Percentiles rank a stretch among this genome's conserved stretches.
phyloP scores from a whole-genome alignment of 768 basidiomycete species.

The Naganishia onofrii region DNA sequence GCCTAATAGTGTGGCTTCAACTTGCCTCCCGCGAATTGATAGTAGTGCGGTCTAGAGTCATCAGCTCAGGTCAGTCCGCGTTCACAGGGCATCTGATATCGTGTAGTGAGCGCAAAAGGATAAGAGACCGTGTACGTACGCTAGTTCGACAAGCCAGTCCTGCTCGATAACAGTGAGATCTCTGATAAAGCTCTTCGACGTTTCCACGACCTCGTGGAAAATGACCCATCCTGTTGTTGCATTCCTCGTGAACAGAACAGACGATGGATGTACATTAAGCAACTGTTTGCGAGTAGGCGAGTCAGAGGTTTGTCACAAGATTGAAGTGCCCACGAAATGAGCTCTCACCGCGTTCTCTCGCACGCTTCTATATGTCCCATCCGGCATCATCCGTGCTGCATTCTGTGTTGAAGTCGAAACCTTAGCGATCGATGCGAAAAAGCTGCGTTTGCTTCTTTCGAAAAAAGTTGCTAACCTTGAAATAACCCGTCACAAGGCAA shows the following conservation, averaged over 20 bases:
- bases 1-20: neutral
- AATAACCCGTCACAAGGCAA: conserved; percentile 89
- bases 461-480: conserved; percentile 53
- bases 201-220: conserved; percentile 94
- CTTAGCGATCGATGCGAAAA: neutral
- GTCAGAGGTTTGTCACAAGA: neutral
- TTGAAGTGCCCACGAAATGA: neutral
- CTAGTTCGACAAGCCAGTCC: conserved; percentile 69
- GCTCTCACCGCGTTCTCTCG: conserved; percentile 72
- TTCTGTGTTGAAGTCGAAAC: conserved; percentile 56
- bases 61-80: neutral
- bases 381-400: conserved; percentile 82
- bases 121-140: conserved; percentile 41
- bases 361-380: conserved; percentile 88
- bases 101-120: neutral
- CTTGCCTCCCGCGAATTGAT: conserved; percentile 26
- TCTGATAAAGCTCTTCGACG: conserved; percentile 89
- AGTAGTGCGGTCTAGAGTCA: conserved; percentile 32
- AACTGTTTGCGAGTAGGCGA: conserved; percentile 56
- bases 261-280: conserved; percentile 86
- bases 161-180: conserved; percentile 91
- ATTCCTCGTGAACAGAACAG: conserved; percentile 88
- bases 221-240: conserved; percentile 89
- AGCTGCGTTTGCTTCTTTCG: neutral
- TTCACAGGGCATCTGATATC: neutral